Evolutionary conservation across 495 filamentous ascomycete species (phyloP).

Genomic region (Lindgomyces ingoldianus): DNA sequence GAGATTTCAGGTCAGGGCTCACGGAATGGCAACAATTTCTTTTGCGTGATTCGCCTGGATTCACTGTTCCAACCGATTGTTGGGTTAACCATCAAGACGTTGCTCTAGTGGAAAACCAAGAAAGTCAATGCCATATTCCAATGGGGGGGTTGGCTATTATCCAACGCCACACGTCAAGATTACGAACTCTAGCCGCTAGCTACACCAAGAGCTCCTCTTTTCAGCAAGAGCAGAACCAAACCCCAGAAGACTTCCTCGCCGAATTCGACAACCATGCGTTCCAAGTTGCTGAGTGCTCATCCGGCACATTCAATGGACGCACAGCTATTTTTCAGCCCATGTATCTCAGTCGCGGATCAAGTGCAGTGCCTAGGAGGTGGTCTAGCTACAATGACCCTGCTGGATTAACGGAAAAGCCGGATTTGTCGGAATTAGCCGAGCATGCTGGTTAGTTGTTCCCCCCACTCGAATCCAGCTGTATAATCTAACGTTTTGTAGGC

Average conservation of each 20-base stretch:
- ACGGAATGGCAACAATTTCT: slow-evolving; percentile 22
- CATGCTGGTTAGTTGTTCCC: background rate
- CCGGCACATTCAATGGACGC: background rate
- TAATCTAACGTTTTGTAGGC: no score
- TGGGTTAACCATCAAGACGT: background rate
- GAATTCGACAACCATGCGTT: slow-evolving; percentile 1
- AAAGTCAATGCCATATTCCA: background rate
- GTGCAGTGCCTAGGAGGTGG: background rate
- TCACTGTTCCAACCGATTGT: background rate
- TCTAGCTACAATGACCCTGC: background rate
- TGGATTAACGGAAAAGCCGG: background rate
- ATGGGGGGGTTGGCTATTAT: slow-evolving; percentile 2
- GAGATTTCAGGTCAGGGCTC: slow-evolving; percentile 1
- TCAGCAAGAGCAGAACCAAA: background rate
- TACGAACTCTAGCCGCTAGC: background rate
- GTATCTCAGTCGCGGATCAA: background rate
- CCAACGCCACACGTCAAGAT: slow-evolving; percentile 2
- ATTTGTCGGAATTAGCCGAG: background rate
- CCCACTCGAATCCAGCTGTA: no score
- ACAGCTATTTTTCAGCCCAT: background rate
- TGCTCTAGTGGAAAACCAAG: background rate
- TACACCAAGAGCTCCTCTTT: background rate
- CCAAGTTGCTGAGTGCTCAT: background rate
- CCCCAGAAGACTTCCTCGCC: background rate
- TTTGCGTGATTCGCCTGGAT: slow-evolving; percentile 4